Evolutionary conservation across 352 stramenopile species (phyloP).

Genomic region (Blastocystis hominis): DNA sequence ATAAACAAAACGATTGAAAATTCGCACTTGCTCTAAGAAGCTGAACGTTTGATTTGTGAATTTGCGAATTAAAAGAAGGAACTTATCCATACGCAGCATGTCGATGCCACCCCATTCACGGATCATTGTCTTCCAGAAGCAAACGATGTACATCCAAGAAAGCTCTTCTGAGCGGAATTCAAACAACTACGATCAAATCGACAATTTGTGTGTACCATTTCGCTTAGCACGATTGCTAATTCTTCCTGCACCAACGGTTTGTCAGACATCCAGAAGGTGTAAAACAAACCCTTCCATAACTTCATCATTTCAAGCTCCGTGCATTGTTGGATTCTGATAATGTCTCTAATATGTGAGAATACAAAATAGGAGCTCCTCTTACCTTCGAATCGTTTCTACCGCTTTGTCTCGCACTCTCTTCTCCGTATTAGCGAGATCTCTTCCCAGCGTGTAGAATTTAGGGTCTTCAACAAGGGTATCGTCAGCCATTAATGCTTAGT

Average conservation of each 20-base stretch:
- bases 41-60: constrained; percentile 48
- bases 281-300: constrained; percentile 74
- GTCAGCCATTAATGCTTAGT: constrained; percentile 12
- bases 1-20: not conserved
- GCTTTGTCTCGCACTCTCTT: constrained; percentile 58
- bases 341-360: not conserved
- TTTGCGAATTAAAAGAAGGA: constrained; percentile 63
- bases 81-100: constrained; percentile 64
- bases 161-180: constrained; percentile 58
- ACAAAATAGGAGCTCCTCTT: not conserved
- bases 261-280: constrained; percentile 74
- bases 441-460: constrained; percentile 45
- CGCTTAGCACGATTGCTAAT: constrained; percentile 67
- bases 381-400: constrained; percentile 56
- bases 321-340: not conserved
- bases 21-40: not conserved
- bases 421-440: constrained; percentile 55
- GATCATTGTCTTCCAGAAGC: constrained; percentile 59
- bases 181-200: constrained; percentile 60
- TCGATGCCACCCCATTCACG: constrained; percentile 60
- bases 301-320: constrained; percentile 74
- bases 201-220: constrained; percentile 68
- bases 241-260: constrained; percentile 72
- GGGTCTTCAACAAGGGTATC: not conserved
- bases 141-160: constrained; percentile 58